Evolutionary conservation across 345 rosid species (phyloP).

Genomic region (Eucalyptus regnans): DNA sequence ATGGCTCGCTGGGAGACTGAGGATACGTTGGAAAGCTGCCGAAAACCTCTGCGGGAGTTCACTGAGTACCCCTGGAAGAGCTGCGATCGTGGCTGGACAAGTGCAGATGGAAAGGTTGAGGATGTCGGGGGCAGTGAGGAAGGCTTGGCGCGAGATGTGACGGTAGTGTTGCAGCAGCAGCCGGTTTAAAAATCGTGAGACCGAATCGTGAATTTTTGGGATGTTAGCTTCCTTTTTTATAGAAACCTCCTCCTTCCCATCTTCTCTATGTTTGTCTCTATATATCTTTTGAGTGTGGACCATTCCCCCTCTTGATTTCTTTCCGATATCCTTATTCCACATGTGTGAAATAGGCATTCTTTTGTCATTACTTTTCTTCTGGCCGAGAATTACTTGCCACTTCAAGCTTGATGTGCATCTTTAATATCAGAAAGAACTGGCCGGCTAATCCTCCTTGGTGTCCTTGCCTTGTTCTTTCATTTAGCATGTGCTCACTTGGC

Average conservation of each 20-base stretch:
- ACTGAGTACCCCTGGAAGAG: neutral
- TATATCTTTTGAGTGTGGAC: neutral
- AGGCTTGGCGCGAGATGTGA: neutral
- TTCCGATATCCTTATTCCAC: neutral
- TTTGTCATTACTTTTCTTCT: neutral
- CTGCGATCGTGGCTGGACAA: neutral
- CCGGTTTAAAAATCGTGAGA: neutral
- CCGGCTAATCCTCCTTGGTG: neutral
- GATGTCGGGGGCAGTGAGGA: neutral
- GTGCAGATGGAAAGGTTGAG: neutral
- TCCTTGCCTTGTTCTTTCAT: neutral
- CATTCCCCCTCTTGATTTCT: neutral
- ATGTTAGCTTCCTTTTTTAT: neutral
- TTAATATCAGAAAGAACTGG: neutral
- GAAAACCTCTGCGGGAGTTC: neutral
- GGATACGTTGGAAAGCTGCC: neutral
- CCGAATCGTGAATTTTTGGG: neutral
- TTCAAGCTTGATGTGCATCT: no score
- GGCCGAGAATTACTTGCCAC: neutral
- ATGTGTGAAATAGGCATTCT: neutral
- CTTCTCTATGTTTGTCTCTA: neutral
- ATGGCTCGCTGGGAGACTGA: neutral
- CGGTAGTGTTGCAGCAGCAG: neutral
- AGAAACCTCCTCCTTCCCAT: neutral
- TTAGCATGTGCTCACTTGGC: neutral